Evolutionary conservation across 2,329 filamentous ascomycete genomes (phyloP), one percentile per base, ranked within the genome.

Genomic region (Epichloe hybrida): DNA sequence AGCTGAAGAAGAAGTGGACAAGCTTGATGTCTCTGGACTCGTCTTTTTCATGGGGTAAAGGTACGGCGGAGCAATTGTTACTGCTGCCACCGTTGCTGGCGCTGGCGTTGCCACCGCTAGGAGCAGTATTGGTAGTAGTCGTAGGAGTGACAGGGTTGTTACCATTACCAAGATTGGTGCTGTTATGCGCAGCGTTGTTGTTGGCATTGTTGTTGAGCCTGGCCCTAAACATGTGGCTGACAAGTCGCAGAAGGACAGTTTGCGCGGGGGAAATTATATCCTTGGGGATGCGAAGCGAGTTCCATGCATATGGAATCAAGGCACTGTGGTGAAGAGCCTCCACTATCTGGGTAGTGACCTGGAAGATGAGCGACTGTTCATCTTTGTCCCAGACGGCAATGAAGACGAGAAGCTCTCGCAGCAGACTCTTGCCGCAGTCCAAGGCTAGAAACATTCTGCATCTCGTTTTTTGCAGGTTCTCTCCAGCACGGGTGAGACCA

Each of bases 361-460:
- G 91, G 72, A 95, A 96, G 61, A 96, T 95, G 38, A 95, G 80
- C 54, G 94, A 89, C 53, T 91, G 84, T 64, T 97, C 90, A 40
- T 88, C 85, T 60, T 96, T 83, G 62, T 96, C 91, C 91, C 91
- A 97, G 8, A 95, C 90, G 5, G 91, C 91, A 55, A 96, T 95
- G 64, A 96, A 96, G 52, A 97, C 94, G 42, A 97, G 74, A 61
- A 97, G 79, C 65, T 97, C 91, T 51, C 91, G 78, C 1, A 97
- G 73, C 4, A 97, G 73, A 62, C 94, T 95, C 58, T 90, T 83
- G 3, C 91, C 91, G 55, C 88, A 94, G 61, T 95, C 89, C 53
- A 95, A 80, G 0, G 89, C 89, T 41, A 97, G 73, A 47, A 97
- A 79, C 62, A 96, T 86, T 62, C 94, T 86, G 61, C 90, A 96